These are phyloP conservation scores for Pseudogymnoascus sp. DNA, from an alignment of 2,329 filamentous ascomycete genomes.

Conservation along the genomic window DNA sequence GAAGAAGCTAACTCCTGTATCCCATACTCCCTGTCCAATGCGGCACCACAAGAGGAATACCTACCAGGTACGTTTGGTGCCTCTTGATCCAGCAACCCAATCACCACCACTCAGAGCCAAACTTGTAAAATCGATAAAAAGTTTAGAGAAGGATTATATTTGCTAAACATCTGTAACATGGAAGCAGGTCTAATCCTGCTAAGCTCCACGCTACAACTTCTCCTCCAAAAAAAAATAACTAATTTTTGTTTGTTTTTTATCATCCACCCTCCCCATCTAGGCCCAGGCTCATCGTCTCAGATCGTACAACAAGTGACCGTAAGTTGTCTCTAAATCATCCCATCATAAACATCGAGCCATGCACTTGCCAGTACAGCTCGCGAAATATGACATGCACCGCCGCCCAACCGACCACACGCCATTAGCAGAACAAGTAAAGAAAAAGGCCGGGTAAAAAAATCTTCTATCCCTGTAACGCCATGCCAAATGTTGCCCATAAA, in stretches of 20 bases:
- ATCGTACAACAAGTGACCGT: constrained; percentile 23
- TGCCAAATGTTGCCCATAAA: constrained; percentile 19
- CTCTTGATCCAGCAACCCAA: too few species aligned
- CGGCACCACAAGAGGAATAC: too few species aligned
- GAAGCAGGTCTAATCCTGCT: not conserved
- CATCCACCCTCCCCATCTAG: constrained; percentile 17
- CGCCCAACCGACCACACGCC: constrained; percentile 12
- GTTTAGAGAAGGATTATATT: constrained; percentile 4
- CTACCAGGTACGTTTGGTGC: too few species aligned
- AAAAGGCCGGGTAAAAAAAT: not conserved
- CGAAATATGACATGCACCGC: constrained; percentile 11
- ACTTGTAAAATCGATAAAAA: not conserved
- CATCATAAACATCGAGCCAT: constrained; percentile 15
- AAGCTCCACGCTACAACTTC: not conserved
- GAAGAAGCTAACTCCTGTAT: too few species aligned
- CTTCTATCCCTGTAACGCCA: constrained; percentile 13
- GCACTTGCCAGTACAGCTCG: constrained; percentile 9
- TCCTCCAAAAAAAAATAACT: not conserved
- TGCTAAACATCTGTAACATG: not conserved
- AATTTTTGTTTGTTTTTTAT: constrained; percentile 14
- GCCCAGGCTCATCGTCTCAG: constrained; percentile 22
- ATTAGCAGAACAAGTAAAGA: constrained; percentile 7
- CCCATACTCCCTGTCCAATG: too few species aligned
- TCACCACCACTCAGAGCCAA: too few species aligned
- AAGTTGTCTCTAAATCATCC: constrained; percentile 18